Base-by-base conservation (phyloP, 352 stramenopile genomes). In the Phytophthora palmivora region DNA sequence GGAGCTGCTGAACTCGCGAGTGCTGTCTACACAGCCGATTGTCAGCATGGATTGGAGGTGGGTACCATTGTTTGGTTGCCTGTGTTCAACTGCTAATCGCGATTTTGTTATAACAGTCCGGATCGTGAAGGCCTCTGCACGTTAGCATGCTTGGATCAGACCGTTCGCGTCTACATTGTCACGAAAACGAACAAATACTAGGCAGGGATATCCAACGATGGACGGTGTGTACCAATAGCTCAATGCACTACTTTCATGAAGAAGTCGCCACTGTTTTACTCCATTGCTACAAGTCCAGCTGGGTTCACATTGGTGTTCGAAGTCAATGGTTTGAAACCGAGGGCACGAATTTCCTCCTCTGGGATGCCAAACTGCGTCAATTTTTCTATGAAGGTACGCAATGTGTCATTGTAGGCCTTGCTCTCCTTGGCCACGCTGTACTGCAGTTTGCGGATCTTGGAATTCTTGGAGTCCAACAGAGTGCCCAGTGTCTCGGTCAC, bases 141-240 rank as follows among this genome's bases (percentile, higher is more conserved):
- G 21, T 69, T 98, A 26, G 84, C 84, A 21, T 98, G 84, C 37
- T 84, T 99, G 28, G 97, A 99, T 70, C 96, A 99, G 70, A 99
- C 91, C 7, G 69, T 98, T 22, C 78, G 95, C 42, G 87, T 98
- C 33, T 98, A 95, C 70, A 98, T 98, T 49, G 92, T 98, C 15
- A 98, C 95, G 43, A 98, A 98, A 77, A 95, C 97, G 12, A 81
- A 97, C 77, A 98, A 98, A 68, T 98, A 97, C 56, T 98, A 73
- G 49, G 30, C 22, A n/a, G 24, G 10, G 7, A 24, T 3, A 47
- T n/a, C 41, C 42, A 34, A 28, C 37, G 28, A 59, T 45, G 54
- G 57, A 63, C 43, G 28, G 26, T 12, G 22, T 60, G 45, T 58
- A 56, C 18, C 36, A 67, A 32, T 62, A 66, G 39, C 22, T n/a